These are phyloP conservation scores for Macadamia integrifolia DNA, from an alignment of 164 flowering plant genomes.

Conservation along the genomic window DNA sequence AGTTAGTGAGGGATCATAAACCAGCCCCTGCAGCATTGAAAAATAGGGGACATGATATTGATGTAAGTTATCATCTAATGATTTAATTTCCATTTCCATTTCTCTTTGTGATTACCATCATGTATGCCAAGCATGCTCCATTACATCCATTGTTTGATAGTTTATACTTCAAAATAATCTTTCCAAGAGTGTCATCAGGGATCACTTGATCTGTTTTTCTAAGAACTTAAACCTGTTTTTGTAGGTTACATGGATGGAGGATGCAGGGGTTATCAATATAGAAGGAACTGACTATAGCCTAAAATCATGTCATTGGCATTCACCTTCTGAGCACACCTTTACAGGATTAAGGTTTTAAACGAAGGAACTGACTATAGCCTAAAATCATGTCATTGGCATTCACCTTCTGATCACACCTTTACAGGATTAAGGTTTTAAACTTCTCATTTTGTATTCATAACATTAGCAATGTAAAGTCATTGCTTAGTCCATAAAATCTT, in stretches of 20 bases:
- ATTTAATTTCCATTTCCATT: background rate
- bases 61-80: slow-evolving; percentile 24
- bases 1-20: slow-evolving; percentile 35
- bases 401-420: slow-evolving; percentile 40
- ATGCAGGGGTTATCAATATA: slow-evolving; percentile 43
- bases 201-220: too few relatives aligned
- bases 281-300: slow-evolving; percentile 38
- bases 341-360: slow-evolving; percentile 50
- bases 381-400: slow-evolving; percentile 57
- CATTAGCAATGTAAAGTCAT: background rate
- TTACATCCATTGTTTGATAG: too few relatives aligned
- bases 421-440: slow-evolving; percentile 28
- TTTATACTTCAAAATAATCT: too few relatives aligned
- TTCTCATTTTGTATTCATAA: background rate
- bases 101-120: background rate
- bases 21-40: slow-evolving; percentile 39
- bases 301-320: slow-evolving; percentile 57
- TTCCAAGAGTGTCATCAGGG: too few relatives aligned
- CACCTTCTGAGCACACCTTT: slow-evolving; percentile 65
- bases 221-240: background rate
- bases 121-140: too few relatives aligned
- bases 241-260: slow-evolving; percentile 51
- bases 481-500: too few relatives aligned
- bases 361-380: slow-evolving; percentile 38
- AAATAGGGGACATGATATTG: slow-evolving; percentile 69